Base-by-base conservation (phyloP, 495 filamentous ascomycete genomes). In the Chaetomium tenue region DNA sequence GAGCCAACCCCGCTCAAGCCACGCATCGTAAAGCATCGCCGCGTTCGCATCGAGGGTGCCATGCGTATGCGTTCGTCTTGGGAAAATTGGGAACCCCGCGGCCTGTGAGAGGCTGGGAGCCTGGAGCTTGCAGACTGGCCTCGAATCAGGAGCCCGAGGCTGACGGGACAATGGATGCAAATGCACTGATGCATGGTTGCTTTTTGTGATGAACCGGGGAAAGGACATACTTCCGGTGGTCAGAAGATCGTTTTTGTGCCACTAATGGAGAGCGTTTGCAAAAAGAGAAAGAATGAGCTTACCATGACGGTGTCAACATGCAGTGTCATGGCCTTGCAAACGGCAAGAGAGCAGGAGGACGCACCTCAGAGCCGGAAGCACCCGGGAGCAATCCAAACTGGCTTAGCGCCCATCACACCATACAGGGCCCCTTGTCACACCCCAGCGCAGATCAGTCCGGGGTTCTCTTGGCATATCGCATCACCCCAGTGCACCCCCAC, bases 361-460 rank as follows among this genome's bases (percentile, higher is more conserved):
- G 47, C 47, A 50, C n/a, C n/a, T n/a, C n/a, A 20, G 30, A 33
- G 30, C 30, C 47, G 25, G 22, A 23, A 25, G 16, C 9, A 25
- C 42, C 8, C 6, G 15, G 8, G n/a, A 40, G 2, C 39, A 9
- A 18, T 44, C 6, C 40, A 44, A 44, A 44, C 15, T 1, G 40
- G 40, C 40, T 18, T 44, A 44, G 40, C 40, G 40, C 13, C 40
- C 40, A 44, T 16, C n/a, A n/a, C n/a, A n/a, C n/a, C n/a, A n/a
- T 18, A 2, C 40, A 44, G 40, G 40, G 40, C 40, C 40, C 40
- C 40, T 18, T 44, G 40, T 15, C 16, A 46, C 20, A 51, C 48
- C 48, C 48, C 20, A 5, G 48, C 23, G 48, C 7, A 22, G 48
- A 51, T 51, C 48, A 51, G 48, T 51, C 48, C 23, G 48, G 48